Evolutionary conservation across 345 rosid genomes (phyloP).

Genomic region (Erucastrum elatum): DNA sequence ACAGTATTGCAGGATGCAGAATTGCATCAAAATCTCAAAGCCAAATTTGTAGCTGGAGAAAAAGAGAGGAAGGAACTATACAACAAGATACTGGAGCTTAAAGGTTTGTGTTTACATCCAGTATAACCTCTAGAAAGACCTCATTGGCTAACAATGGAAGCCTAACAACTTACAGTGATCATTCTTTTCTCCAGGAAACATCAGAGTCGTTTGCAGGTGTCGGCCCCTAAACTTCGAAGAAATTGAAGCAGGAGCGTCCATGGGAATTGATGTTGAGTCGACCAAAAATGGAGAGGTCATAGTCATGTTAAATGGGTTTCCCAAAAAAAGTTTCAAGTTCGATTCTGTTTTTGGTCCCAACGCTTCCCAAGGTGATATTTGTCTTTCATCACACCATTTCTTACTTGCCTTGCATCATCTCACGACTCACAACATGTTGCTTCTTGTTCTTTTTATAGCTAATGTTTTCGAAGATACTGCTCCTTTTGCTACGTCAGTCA

Average conservation of each 20-base stretch:
- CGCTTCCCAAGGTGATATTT: constrained; percentile 74
- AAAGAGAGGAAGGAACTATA: constrained; percentile 81
- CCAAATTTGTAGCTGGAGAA: constrained; percentile 61
- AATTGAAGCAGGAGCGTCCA: constrained; percentile 56
- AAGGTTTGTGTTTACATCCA: constrained; percentile 54
- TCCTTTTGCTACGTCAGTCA: constrained; percentile 80
- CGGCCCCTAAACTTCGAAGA: constrained; percentile 81
- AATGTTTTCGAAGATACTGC: constrained; percentile 90
- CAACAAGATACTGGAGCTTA: constrained; percentile 86
- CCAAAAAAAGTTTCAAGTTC: constrained; percentile 75
- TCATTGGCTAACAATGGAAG: constrained; percentile 11
- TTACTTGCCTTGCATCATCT: neutral
- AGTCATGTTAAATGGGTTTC: constrained; percentile 74
- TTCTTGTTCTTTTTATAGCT: constrained; percentile 46
- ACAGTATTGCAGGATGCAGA: constrained; percentile 69
- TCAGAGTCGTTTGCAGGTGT: constrained; percentile 94
- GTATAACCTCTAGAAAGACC: constrained; percentile 5
- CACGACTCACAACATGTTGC: neutral
- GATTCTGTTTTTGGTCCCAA: constrained; percentile 91
- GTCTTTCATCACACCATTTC: constrained; percentile 1
- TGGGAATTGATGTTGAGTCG: constrained; percentile 73
- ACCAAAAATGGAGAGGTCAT: constrained; percentile 84
- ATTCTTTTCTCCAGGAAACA: constrained; percentile 69
- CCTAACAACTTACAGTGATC: constrained; percentile 25
- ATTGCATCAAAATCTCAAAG: constrained; percentile 63